Evolutionary conservation across 1,284 basidiomycete genomes (phyloP).

Genomic region (Limonomyces culmigenus): DNA sequence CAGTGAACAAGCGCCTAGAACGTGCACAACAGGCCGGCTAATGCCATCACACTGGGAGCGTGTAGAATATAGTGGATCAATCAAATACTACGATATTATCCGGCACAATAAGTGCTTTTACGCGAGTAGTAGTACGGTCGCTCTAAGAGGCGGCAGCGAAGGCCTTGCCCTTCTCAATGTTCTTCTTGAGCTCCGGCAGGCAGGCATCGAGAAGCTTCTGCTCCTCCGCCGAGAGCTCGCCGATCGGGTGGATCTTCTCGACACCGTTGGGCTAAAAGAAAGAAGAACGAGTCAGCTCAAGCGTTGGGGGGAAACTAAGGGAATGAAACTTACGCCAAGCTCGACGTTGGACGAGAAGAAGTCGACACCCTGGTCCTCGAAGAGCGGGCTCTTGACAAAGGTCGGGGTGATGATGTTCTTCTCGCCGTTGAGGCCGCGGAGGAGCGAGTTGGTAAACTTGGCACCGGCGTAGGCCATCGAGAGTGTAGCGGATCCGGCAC

Average conservation of each 20-base stretch:
- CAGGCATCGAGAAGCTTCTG: conserved; percentile 77
- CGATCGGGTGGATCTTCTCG: conserved; percentile 76
- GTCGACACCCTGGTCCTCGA: conserved; percentile 67
- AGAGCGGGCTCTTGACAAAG: conserved; percentile 78
- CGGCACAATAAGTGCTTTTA: too few species aligned
- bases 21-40: too few species aligned
- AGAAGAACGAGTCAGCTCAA: conserved; percentile 5
- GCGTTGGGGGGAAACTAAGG: conserved; percentile 21
- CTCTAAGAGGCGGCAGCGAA: conserved; percentile 44
- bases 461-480: conserved; percentile 89
- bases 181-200: conserved; percentile 89
- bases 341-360: conserved; percentile 88
- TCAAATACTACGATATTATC: too few species aligned
- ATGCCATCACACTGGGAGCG: too few species aligned
- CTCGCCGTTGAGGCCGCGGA: conserved; percentile 78
- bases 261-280: conserved; percentile 64
- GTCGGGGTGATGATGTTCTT: conserved; percentile 74
- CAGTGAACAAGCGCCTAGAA: too few species aligned
- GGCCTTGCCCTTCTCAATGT: conserved; percentile 87
- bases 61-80: too few species aligned
- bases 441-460: conserved; percentile 72
- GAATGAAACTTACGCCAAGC: too few species aligned
- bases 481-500: conserved; percentile 73
- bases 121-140: too few species aligned
- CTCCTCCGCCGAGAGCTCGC: conserved; percentile 63